Evolutionary conservation across 495 filamentous ascomycete genomes (phyloP).

Genomic region (Baudoinia panamericana): DNA sequence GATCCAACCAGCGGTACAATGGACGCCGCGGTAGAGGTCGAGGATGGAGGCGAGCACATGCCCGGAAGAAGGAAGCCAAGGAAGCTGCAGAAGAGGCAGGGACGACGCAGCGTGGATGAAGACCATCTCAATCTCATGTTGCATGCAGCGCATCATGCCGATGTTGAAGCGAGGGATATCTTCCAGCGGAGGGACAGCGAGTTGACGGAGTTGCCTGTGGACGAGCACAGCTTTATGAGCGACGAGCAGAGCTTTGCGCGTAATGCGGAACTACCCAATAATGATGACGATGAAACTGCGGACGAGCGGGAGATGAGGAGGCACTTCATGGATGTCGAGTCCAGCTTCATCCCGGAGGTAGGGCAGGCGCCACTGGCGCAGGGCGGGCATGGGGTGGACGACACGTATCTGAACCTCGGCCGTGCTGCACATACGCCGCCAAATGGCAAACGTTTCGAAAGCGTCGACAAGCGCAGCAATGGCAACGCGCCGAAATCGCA

Average conservation of each 20-base stretch:
- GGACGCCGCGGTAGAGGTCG: conserved; percentile 6
- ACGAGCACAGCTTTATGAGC: conserved; percentile 14
- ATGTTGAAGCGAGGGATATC: background rate
- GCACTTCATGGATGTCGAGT: conserved; percentile 76
- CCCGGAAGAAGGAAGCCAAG: conserved; percentile 8
- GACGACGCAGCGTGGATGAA: conserved; percentile 10
- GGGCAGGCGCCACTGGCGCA: conserved; percentile 34
- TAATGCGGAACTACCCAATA: conserved; percentile 9
- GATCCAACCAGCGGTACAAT: background rate
- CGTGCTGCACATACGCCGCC: conserved; percentile 22
- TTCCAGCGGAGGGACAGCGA: conserved; percentile 16
- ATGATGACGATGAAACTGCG: conserved; percentile 36
- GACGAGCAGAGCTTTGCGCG: conserved; percentile 2
- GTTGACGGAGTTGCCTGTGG: conserved; percentile 12
- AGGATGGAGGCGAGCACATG: background rate
- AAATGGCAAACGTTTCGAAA: conserved; percentile 10
- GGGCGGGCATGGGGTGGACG: conserved; percentile 36
- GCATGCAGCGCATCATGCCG: background rate
- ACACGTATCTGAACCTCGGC: conserved; percentile 50
- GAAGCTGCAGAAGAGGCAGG: conserved; percentile 13
- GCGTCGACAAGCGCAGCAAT: conserved; percentile 2
- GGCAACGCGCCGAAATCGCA: no score
- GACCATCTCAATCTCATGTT: background rate
- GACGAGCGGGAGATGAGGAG: conserved; percentile 51
- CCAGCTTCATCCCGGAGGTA: conserved; percentile 56